Base-by-base conservation (phyloP, 257 asterid genomes). In the Dorcoceras hygrometricum region DNA sequence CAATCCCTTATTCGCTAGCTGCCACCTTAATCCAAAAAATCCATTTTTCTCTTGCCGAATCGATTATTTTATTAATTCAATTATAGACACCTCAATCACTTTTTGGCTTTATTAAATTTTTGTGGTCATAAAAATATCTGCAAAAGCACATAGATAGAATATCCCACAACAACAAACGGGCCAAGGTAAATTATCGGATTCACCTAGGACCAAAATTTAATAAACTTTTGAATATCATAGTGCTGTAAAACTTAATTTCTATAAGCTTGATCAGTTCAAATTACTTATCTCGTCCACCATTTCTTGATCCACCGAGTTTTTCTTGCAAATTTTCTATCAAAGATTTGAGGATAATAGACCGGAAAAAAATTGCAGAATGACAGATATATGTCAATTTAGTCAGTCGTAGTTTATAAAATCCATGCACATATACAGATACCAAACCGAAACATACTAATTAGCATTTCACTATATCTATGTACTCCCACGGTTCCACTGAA, bases 91-190 rank as follows among this genome's bases (percentile, higher is more conserved):
- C 8, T 50, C 48, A 67, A 71, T 62, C 34, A 23, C 24, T n/a
- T 65, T 57, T 32, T 53, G 54, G 53, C 14, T 14, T 24, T 28
- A 29, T 27, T 8, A 39, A 39, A 46, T 28, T 63, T n/a, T 5
- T 24, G 36, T 34, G 61, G 4, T 62, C 57, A 31, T 43, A 55
- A 9, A 9, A 43, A 31, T 36, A 14, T 23, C 43, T 23, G 51
- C 48, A 66, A 54, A 59, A 68, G 85, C 80, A 80, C 59, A 71
- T 68, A 51, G 56, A 32, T 1, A 34, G 82, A 77, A 77, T 80
- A 80, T 74, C 25, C 71, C 82, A 72, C 29, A 54, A 51, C 65
- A 74, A 36, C 54, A 66, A 74, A 74, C 77, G 18, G n/a, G 9
- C 14, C 23, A 25, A 22, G 20, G 29, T 32, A 48, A 73, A 54